Evolutionary conservation across 2,329 filamentous ascomycete genomes (phyloP).

Genomic region (Monascus ruber): DNA sequence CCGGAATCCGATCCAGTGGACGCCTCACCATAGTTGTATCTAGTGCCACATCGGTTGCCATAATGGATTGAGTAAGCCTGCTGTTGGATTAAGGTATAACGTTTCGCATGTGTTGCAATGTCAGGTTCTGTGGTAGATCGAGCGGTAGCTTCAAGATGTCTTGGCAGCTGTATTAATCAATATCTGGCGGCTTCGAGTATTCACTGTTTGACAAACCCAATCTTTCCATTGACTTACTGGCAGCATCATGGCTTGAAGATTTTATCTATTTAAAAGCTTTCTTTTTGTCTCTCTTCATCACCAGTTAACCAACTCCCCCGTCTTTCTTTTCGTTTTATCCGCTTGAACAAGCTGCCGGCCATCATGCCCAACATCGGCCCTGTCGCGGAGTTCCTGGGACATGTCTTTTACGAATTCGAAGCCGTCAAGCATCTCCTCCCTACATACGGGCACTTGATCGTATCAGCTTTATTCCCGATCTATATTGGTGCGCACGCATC

Average conservation of each 20-base stretch:
- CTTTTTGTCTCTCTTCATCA: background rate
- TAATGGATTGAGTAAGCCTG: constrained; percentile 22
- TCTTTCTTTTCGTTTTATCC: no score
- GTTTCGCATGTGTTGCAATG: no score
- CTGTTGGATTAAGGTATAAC: no score
- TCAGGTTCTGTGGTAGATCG: no score
- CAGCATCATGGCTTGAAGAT: background rate
- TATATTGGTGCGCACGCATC: constrained; percentile 78
- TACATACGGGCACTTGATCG: constrained; percentile 50
- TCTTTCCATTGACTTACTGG: background rate
- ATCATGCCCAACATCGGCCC: constrained; percentile 25
- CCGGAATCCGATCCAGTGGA: background rate
- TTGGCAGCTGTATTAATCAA: constrained; percentile 10
- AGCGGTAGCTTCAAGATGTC: constrained; percentile 1
- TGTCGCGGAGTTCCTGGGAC: constrained; percentile 28
- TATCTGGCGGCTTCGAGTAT: constrained; percentile 1
- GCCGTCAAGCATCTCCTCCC: constrained; percentile 37
- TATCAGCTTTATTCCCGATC: constrained; percentile 69
- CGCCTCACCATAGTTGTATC: constrained; percentile 72
- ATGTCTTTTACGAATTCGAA: constrained; percentile 34
- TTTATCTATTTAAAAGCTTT: background rate
- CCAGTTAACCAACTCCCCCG: no score
- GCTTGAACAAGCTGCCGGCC: constrained; percentile 1
- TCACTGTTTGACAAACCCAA: no score
- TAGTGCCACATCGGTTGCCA: constrained; percentile 68